Percentiles rank a stretch among this genome's conserved stretches.
phyloP scores from a whole-genome alignment of 331 rosid genomes.

The Phaseolus coccineus region DNA sequence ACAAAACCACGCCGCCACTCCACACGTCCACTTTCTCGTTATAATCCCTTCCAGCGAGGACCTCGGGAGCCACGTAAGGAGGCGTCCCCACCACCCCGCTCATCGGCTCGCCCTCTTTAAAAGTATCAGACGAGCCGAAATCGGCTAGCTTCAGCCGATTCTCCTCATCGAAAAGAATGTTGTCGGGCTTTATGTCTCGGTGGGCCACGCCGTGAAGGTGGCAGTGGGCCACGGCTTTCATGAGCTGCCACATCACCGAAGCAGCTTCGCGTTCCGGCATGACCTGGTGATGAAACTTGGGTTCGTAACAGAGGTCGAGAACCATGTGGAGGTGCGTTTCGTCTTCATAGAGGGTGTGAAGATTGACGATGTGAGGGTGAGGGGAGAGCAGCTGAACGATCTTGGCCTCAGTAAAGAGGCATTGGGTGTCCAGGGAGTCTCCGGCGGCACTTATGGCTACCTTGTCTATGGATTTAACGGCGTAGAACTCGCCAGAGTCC shows the following conservation, averaged over 20 bases:
- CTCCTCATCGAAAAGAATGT: constrained; percentile 58
- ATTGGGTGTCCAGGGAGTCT: constrained; percentile 65
- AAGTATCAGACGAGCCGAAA: constrained; percentile 69
- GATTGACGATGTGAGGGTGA: constrained; percentile 58
- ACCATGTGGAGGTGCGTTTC: constrained; percentile 63
- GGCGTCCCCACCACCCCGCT: constrained; percentile 77
- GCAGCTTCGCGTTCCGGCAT: constrained; percentile 60
- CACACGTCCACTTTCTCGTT: constrained; percentile 79
- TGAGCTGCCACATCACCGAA: constrained; percentile 54
- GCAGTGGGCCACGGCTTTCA: constrained; percentile 68
- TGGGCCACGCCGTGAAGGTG: constrained; percentile 75
- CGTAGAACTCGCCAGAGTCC: constrained; percentile 41
- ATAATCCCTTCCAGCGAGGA: constrained; percentile 61
- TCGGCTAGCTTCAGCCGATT: constrained; percentile 58
- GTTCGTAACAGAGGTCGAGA: constrained; percentile 57
- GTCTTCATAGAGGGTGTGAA: constrained; percentile 61
- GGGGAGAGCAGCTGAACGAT: constrained; percentile 56
- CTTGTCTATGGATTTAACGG: constrained; percentile 68
- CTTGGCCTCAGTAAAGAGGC: constrained; percentile 62
- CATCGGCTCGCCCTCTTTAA: constrained; percentile 56
- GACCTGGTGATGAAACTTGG: constrained; percentile 54
- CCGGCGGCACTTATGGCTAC: constrained; percentile 45
- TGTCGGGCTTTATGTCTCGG: constrained; percentile 78
- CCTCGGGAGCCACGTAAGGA: constrained; percentile 80
- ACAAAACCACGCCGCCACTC: constrained; percentile 83